Base-by-base conservation (phyloP, 2,329 filamentous ascomycete genomes). In the Lachnellula cervina region DNA sequence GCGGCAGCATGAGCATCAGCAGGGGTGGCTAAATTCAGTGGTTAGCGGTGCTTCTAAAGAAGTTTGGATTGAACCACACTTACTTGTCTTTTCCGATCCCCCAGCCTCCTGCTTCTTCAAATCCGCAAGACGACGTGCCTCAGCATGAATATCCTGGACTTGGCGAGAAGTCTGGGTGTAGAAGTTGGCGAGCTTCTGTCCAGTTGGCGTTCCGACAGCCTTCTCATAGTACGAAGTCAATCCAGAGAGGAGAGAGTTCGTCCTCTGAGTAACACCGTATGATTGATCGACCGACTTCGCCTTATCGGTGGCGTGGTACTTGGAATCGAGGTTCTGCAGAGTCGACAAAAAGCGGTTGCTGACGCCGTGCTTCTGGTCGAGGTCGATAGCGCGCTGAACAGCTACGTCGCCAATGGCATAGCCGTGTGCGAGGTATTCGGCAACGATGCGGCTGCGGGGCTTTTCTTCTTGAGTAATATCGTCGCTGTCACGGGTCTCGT, bases 401-500 rank as follows among this genome's bases (percentile, higher is more conserved):
- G 89, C 89, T 28, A 73, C 78, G 55, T 86, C 83, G 32, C 82
- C 69, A 62, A 97, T 80, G 9, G 40, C 82, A 76, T 99, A 99
- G 65, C 94, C 94, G 68, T 97, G 90, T 11, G 94, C 92, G 35
- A 99, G 87, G 74, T 97, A 97, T 77, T 99, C 94, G 62, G 94
- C 94, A 50, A 97, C 74, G 72, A 99, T 96, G 67, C 94, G 90
- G 42, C 89, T 84, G 67, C 92, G 88, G 16, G 94, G 94, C 81
- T 99, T 99, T 79, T 97, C 91, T 75, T 99, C 94, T 71, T 99
- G 94, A 14, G 87, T 84, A 66, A 97, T 86, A 65, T 91, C 83
- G 66, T 90, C 80, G 51, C 75, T 75, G 70, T 83, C 79, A 58
- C 77, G 78, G 58, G 86, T 81, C 55, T 75, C 74, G 64, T 80